Percentiles rank a stretch among this genome's conserved stretches.
Evolutionary conservation across 2,329 filamentous ascomycete species (phyloP).

Genomic region (Fusarium sulawesiense): DNA sequence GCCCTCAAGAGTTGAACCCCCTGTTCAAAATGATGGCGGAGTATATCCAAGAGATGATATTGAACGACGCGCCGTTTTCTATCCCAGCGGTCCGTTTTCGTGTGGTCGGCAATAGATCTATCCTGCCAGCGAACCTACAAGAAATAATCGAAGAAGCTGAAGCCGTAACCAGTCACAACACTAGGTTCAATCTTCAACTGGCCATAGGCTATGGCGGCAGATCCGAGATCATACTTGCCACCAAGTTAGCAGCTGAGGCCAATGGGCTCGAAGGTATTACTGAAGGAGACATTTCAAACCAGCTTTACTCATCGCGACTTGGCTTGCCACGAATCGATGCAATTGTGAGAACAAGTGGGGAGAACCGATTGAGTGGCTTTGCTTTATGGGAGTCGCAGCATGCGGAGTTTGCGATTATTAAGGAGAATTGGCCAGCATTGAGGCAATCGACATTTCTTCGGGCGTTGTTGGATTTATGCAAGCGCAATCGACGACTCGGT

Average conservation of each 20-base stretch:
- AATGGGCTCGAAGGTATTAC: neutral
- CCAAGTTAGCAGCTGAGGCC: neutral
- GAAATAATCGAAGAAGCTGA: neutral
- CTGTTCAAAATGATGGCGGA: neutral
- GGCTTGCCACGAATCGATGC: neutral
- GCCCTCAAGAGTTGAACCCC: neutral
- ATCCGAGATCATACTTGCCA: neutral
- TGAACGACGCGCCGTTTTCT: neutral
- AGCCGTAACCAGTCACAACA: accelerated
- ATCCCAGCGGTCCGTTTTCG: neutral
- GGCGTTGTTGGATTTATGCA: neutral
- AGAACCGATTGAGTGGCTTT: neutral
- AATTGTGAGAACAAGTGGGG: neutral
- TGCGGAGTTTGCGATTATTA: accelerated
- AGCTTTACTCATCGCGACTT: neutral
- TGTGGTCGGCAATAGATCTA: accelerated
- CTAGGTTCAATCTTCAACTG: neutral
- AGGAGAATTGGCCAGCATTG: neutral
- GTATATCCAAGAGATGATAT: neutral
- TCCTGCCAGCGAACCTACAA: accelerated
- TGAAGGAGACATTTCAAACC: accelerated
- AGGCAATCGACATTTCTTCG: accelerated
- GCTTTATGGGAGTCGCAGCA: neutral
- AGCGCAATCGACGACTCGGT: neutral
- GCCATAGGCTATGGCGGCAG: neutral